Base-by-base conservation (phyloP, 1,139 yeast species). In the Candida tropicalis region DNA sequence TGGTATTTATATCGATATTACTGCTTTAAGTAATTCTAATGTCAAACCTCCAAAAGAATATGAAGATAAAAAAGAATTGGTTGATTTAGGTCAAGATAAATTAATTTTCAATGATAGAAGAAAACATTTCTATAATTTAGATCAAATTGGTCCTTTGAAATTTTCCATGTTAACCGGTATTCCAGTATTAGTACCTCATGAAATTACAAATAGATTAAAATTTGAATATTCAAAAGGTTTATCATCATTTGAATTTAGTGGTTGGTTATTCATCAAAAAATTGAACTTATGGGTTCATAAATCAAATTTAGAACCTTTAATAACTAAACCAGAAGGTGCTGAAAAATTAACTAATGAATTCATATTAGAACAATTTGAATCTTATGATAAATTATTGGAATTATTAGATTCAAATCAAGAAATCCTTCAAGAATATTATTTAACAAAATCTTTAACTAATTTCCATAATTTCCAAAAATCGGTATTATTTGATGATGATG, bases 1-100 rank as follows among this genome's bases (percentile, higher is more conserved):
- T 13, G 75, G 75, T 5, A 58, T 66, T 18, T 69, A 67, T 45
- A 66, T 70, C 40, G 74, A 68, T 49, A 66, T 70, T 17, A 68
- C 74, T 3, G 74, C 68, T 1, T 51, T 70, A 33, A 66, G 71
- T 39, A 57, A 62, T 35, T 58, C 62, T 35, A 56, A 57, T 22
- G 63, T 65, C 9, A 53, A 54, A 17, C 49, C 58, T 2, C 70
- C 67, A 10, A 51, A 47, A 3, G 55, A 58, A 27, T 63, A 37
- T n/a, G 11, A 20, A 12, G 20, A 29, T 2, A 15, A 37, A 18
- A 27, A 37, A 16, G 42, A n/a, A 52, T 52, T 39, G 24, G 27
- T 47, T 43, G 52, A 15, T 39, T 49, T 23, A 57, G 42, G 36
- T 46, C 16, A 13, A 20, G 23, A 36, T n/a, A 26, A 36, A 20